A percentile compares a stretch with the other conserved stretches of the same genome.
Conservation (phyloP, 805 yeast species). For the Metschnikowia orientalis region DNA sequence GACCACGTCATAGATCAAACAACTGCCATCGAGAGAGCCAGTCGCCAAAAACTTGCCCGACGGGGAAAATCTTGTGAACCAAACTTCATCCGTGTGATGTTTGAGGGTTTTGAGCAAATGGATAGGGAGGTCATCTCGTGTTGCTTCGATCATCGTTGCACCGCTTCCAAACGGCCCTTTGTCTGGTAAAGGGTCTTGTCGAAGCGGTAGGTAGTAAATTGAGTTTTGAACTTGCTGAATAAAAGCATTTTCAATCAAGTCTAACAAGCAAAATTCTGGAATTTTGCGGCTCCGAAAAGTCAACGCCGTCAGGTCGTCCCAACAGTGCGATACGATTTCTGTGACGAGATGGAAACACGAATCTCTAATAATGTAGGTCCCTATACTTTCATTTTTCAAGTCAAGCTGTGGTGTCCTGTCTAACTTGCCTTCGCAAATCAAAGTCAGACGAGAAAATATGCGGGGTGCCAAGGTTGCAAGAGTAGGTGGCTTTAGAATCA, state of each 20-base stretch:
- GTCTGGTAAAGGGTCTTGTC: conserved; percentile 2
- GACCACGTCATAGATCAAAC: conserved; percentile 61
- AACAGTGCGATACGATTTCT: neutral
- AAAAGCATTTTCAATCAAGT: conserved; percentile 12
- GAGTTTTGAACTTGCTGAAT: conserved; percentile 8
- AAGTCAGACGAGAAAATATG: conserved; percentile 5
- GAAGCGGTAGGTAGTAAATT: conserved; percentile 16
- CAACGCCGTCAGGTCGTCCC: conserved; percentile 1
- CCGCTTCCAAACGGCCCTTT: neutral
- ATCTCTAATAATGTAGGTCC: no score
- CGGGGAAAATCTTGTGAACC: conserved; percentile 78
- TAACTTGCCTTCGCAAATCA: conserved; percentile 7
- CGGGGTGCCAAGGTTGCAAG: conserved; percentile 2
- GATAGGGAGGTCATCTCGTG: conserved; percentile 40
- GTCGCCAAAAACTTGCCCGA: conserved; percentile 74
- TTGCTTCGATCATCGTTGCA: neutral
- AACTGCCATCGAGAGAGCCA: conserved; percentile 62
- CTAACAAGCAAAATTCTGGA: conserved; percentile 11
- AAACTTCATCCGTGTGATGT: conserved; percentile 69
- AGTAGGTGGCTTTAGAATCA: conserved; percentile 12
- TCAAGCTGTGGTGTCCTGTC: no score
- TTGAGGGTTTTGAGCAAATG: conserved; percentile 42
- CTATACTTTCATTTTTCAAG: no score
- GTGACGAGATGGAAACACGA: neutral
- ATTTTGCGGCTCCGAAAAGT: conserved; percentile 3